Conservation (phyloP, 1,139 yeast genomes). For the Pichia sp. region DNA sequence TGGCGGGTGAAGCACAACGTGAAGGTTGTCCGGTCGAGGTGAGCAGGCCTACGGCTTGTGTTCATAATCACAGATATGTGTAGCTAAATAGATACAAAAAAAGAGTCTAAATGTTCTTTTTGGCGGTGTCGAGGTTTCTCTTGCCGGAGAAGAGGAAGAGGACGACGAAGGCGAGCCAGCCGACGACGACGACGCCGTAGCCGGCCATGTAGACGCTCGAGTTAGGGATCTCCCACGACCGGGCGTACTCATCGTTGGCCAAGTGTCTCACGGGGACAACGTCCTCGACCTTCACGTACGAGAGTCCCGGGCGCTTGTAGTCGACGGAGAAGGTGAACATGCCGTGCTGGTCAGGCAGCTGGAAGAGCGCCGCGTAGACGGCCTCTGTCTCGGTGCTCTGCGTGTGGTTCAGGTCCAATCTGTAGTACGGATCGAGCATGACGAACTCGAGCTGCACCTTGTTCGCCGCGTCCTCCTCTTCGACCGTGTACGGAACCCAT, state of each 20-base stretch:
- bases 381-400: conserved; percentile 32
- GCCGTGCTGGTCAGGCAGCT: conserved; percentile 93
- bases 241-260: conserved; percentile 91
- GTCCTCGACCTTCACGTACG: conserved; percentile 59
- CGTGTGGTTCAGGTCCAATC: conserved; percentile 50
- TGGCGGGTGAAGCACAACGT: conserved; percentile 69
- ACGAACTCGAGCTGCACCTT: conserved; percentile 76
- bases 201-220: conserved; percentile 87
- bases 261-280: conserved; percentile 87
- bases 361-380: conserved; percentile 53
- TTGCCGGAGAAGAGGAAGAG: conserved; percentile 49
- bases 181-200: conserved; percentile 60
- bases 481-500: conserved; percentile 61
- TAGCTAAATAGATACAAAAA: not conserved
- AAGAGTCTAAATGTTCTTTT: conserved; percentile 21
- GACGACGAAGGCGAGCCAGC: conserved; percentile 72
- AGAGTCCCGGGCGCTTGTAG: conserved; percentile 75
- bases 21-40: conserved; percentile 37
- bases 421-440: conserved; percentile 93
- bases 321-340: conserved; percentile 83
- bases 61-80: not conserved
- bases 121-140: conserved; percentile 15
- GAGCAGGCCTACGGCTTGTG: not conserved
- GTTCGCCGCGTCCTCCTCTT: conserved; percentile 26
- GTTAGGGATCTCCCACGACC: conserved; percentile 90